Conservation (phyloP, 2,329 filamentous ascomycete species). For the Geosmithia morbida region DNA sequence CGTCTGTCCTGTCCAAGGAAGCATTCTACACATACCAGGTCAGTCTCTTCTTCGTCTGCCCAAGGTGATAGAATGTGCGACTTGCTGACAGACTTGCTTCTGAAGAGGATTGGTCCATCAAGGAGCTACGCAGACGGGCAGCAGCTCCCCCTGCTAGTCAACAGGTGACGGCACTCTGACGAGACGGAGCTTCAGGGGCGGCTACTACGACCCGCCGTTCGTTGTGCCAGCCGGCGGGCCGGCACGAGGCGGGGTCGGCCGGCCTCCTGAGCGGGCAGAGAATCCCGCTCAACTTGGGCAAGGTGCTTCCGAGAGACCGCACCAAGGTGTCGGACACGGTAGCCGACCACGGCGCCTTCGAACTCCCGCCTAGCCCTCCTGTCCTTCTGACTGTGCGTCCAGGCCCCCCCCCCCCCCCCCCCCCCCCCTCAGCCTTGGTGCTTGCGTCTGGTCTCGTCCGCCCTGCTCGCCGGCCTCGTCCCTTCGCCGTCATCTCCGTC, state of each 20-base stretch:
- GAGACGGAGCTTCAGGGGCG: constrained; percentile 83
- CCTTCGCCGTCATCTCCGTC: constrained; percentile 79
- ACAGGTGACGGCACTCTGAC: constrained; percentile 83
- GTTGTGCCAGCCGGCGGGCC: constrained; percentile 70
- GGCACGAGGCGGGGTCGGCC: constrained; percentile 47
- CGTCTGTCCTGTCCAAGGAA: constrained; percentile 19
- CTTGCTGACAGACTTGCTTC: no score
- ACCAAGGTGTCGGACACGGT: constrained; percentile 76
- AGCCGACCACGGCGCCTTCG: constrained; percentile 54
- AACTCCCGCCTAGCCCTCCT: constrained; percentile 61
- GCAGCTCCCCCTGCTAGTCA: constrained; percentile 71
- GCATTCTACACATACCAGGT: constrained; percentile 86
- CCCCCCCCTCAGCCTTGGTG: constrained; percentile 58
- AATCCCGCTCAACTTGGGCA: constrained; percentile 71
- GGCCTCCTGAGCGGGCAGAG: constrained; percentile 62
- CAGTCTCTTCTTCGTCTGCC: no score
- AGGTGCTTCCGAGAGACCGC: constrained; percentile 75
- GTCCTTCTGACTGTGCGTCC: constrained; percentile 70
- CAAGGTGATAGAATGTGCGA: no score
- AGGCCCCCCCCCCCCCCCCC: constrained; percentile 66
- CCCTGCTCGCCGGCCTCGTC: constrained; percentile 60
- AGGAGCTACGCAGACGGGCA: constrained; percentile 65
- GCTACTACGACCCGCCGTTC: constrained; percentile 78
- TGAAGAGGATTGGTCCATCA: constrained; percentile 80
- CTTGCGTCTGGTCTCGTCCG: constrained; percentile 43